Percentiles rank a stretch among this genome's conserved stretches.
Evolutionary conservation across 768 basidiomycete species (phyloP).

Genomic region (Phaeotremella skinneri): DNA sequence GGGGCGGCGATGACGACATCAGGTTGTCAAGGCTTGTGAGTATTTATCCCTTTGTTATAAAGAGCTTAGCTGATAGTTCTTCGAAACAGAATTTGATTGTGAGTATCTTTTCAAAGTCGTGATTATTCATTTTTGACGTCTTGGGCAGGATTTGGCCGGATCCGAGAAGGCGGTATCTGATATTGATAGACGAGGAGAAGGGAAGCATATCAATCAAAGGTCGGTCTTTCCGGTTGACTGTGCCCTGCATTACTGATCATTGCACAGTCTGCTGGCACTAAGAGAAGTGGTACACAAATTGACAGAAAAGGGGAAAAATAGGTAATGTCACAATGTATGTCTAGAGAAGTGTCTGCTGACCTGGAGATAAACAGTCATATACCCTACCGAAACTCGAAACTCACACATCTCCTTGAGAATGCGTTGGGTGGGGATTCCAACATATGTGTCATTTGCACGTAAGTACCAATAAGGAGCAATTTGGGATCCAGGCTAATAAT

Average conservation of each 20-base stretch:
- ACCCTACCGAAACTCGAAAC: conserved; percentile 52
- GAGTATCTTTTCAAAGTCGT: neutral
- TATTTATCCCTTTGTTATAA: neutral
- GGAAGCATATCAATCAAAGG: conserved; percentile 53
- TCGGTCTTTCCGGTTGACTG: conserved; percentile 7
- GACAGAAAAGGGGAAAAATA: conserved; percentile 40
- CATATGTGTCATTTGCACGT: conserved; percentile 53
- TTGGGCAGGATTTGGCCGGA: conserved; percentile 48
- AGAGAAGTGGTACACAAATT: conserved; percentile 49
- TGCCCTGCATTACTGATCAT: neutral
- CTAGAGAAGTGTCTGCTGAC: neutral
- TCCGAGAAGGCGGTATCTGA: conserved; percentile 52
- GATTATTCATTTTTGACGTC: conserved; percentile 26
- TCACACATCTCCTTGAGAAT: conserved; percentile 52
- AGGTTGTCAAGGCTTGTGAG: conserved; percentile 46
- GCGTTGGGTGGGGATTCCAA: conserved; percentile 51
- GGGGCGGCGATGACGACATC: conserved; percentile 41
- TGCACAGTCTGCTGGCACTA: conserved; percentile 41
- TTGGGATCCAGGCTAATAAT: neutral
- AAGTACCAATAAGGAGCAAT: conserved; percentile 10
- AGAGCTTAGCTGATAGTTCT: neutral
- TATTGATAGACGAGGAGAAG: conserved; percentile 48
- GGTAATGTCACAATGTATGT: conserved; percentile 20
- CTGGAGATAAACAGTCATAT: conserved; percentile 35
- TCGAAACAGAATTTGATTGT: conserved; percentile 10